Evolutionary conservation across 495 filamentous ascomycete genomes (phyloP).

Genomic region (Podospora fimiseda): DNA sequence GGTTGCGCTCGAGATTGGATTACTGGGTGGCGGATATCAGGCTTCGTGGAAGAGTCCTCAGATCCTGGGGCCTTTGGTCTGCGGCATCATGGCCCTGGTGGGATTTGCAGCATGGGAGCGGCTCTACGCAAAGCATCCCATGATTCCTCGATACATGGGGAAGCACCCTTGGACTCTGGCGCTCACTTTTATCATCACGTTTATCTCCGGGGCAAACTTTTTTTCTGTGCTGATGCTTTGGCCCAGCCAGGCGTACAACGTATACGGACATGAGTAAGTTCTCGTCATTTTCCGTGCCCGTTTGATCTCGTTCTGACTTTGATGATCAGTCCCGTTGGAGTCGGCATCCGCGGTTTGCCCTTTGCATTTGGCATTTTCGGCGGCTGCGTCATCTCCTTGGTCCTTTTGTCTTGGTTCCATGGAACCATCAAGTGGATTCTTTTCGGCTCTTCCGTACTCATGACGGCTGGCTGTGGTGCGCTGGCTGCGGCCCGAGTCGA

Average conservation of each 20-base stretch:
- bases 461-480: slow-evolving; percentile 65
- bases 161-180: slow-evolving; percentile 56
- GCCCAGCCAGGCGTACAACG: slow-evolving; percentile 69
- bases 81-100: slow-evolving; percentile 52
- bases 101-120: slow-evolving; percentile 58
- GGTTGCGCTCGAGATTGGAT: slow-evolving; percentile 57
- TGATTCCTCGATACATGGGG: slow-evolving; percentile 58
- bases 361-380: slow-evolving; percentile 57
- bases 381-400: slow-evolving; percentile 58
- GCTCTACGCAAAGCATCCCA: slow-evolving; percentile 56
- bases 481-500: slow-evolving; percentile 50
- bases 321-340: slow-evolving; percentile 43
- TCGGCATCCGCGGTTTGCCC: slow-evolving; percentile 61
- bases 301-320: not conserved
- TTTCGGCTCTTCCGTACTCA: slow-evolving; percentile 54
- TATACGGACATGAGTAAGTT: slow-evolving; percentile 57
- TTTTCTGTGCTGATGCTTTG: slow-evolving; percentile 69
- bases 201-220: slow-evolving; percentile 69
- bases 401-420: slow-evolving; percentile 53
- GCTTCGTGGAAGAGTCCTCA: slow-evolving; percentile 32
- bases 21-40: slow-evolving; percentile 65
- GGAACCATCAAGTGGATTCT: slow-evolving; percentile 59
- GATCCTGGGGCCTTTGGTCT: slow-evolving; percentile 48
- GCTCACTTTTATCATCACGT: slow-evolving; percentile 64
- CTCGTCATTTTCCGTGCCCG: not conserved